These are phyloP conservation scores for Cystobasidium tubakii DNA, from an alignment of 768 basidiomycete species.

Conservation along the genomic window DNA sequence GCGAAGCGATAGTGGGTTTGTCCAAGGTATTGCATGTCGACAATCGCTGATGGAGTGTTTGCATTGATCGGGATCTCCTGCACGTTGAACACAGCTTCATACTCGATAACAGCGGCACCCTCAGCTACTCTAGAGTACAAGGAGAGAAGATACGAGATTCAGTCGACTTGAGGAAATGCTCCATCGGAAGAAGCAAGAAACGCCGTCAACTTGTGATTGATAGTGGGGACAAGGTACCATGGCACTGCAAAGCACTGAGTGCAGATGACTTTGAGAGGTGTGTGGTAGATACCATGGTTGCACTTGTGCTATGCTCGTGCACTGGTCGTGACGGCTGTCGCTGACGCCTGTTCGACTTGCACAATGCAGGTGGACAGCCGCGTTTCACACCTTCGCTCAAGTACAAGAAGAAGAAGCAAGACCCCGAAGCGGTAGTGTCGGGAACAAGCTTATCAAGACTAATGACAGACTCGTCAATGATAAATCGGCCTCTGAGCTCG, in stretches of 20 bases:
- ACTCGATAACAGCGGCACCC: conserved; percentile 8
- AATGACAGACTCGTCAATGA: conserved; percentile 1
- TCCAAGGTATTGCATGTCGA: background rate
- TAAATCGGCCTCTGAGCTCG: conserved; percentile 14
- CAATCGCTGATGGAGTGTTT: background rate
- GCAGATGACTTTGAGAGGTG: conserved; percentile 22
- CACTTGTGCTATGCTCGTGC: too few species aligned
- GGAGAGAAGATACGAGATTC: conserved; percentile 28
- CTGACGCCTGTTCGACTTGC: too few species aligned
- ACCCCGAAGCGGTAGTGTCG: background rate
- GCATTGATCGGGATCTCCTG: background rate
- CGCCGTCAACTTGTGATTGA: conserved; percentile 21
- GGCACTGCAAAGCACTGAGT: conserved; percentile 14
- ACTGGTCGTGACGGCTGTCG: too few species aligned
- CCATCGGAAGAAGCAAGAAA: conserved; percentile 33
- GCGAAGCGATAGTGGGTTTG: conserved; percentile 25
- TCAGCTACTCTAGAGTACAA: conserved; percentile 17
- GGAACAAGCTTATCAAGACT: background rate
- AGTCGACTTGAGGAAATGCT: conserved; percentile 10
- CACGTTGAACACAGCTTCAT: conserved; percentile 22
- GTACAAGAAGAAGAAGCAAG: conserved; percentile 9
- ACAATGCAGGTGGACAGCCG: conserved; percentile 26
- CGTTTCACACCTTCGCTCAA: conserved; percentile 14
- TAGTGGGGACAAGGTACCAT: conserved; percentile 27
- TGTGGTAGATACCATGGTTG: background rate